Percentiles rank a stretch among this genome's conserved stretches.
phyloP scores from a whole-genome alignment of 2,329 filamentous ascomycete species.

The Fusarium gaditjirri region DNA sequence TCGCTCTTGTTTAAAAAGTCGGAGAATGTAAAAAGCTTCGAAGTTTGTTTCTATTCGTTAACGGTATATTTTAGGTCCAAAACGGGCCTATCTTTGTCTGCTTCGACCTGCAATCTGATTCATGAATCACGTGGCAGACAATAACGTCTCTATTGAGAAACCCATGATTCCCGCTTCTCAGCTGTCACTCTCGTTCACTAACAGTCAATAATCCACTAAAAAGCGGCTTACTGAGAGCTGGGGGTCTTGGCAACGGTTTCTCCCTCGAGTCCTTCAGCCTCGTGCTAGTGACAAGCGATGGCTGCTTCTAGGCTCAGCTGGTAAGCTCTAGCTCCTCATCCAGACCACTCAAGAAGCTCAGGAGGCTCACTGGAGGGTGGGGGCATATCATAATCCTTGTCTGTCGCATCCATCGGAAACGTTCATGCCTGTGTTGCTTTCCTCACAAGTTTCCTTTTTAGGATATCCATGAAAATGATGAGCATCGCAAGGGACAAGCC shows the following conservation, averaged over 20 bases:
- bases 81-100: not conserved
- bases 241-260: slow-evolving; percentile 37
- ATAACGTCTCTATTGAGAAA: not conserved
- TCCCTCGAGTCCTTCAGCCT: slow-evolving; percentile 24
- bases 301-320: slow-evolving; percentile 35
- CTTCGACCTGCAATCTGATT: not conserved
- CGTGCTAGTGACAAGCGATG: slow-evolving; percentile 31
- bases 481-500: not conserved
- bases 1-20: slow-evolving; percentile 21
- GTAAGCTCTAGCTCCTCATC: slow-evolving; percentile 24
- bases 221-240: slow-evolving; percentile 17
- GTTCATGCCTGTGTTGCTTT: slow-evolving; percentile 3
- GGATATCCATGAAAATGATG: not conserved
- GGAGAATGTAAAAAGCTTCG: slow-evolving; percentile 15
- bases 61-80: slow-evolving; percentile 5
- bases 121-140: slow-evolving; percentile 16
- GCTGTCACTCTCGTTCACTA: slow-evolving; percentile 17
- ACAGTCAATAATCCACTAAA: not conserved
- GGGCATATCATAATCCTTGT: slow-evolving; percentile 10
- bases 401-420: slow-evolving; percentile 18
- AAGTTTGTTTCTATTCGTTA: slow-evolving; percentile 25
- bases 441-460: slow-evolving; percentile 1
- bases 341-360: slow-evolving; percentile 29
- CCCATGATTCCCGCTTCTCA: slow-evolving; percentile 10
- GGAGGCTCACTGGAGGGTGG: slow-evolving; percentile 23